These are phyloP conservation scores for Bacidia gigantensis DNA, from an alignment of 495 filamentous ascomycete species.

Conservation along the genomic window DNA sequence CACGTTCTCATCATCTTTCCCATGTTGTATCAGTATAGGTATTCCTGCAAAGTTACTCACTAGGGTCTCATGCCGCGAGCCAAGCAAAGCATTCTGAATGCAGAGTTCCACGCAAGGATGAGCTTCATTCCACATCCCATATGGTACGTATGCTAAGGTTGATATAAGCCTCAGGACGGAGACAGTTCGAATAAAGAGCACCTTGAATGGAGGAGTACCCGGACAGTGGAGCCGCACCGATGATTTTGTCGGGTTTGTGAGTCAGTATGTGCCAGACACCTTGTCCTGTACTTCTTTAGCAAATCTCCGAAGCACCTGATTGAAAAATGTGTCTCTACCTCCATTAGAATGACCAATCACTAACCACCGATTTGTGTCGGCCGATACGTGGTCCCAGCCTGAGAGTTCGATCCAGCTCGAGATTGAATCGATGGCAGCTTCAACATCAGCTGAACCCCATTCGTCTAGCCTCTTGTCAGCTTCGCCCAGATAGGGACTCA, in stretches of 20 bases:
- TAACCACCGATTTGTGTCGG: slow-evolving; percentile 37
- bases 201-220: slow-evolving; percentile 48
- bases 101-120: slow-evolving; percentile 34
- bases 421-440: slow-evolving; percentile 38
- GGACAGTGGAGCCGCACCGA: slow-evolving; percentile 43
- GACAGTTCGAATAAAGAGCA: slow-evolving; percentile 13
- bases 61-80: slow-evolving; percentile 42
- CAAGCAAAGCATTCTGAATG: slow-evolving; percentile 32
- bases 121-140: slow-evolving; percentile 38
- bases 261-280: slow-evolving; percentile 45
- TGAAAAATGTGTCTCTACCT: slow-evolving; percentile 17
- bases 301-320: background rate
- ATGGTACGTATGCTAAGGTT: slow-evolving; percentile 43
- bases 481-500: background rate
- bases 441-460: slow-evolving; percentile 45
- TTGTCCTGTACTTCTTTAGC: slow-evolving; percentile 28
- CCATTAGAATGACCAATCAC: slow-evolving; percentile 47
- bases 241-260: slow-evolving; percentile 42
- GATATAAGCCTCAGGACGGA: background rate
- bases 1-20: slow-evolving; percentile 43
- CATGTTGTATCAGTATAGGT: slow-evolving; percentile 44
- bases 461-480: slow-evolving; percentile 26
- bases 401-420: slow-evolving; percentile 35
- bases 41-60: slow-evolving; percentile 37
- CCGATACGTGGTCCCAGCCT: slow-evolving; percentile 33